Evolutionary conservation across 2,329 filamentous ascomycete species (phyloP).

Genomic region (Hansfordia pulvinata): DNA sequence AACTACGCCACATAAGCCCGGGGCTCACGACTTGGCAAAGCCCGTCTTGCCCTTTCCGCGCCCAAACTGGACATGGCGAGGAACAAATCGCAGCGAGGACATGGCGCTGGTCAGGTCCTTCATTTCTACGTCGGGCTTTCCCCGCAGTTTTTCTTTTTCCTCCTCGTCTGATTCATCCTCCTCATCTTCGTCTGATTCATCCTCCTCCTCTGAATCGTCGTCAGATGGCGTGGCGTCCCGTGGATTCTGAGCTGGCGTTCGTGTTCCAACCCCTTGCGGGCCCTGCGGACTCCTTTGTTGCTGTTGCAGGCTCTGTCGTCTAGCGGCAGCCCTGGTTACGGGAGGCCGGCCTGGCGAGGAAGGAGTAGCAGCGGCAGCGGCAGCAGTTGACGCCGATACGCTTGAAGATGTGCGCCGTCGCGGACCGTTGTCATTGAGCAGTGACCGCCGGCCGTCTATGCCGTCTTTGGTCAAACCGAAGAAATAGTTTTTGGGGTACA

Average conservation of each 20-base stretch:
- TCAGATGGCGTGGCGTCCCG: background rate
- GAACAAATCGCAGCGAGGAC: constrained; percentile 60
- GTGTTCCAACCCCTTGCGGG: too few relatives aligned
- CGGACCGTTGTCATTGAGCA: constrained; percentile 50
- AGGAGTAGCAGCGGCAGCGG: too few relatives aligned
- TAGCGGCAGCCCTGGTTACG: constrained; percentile 10
- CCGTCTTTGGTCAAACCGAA: constrained; percentile 78
- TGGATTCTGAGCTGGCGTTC: too few relatives aligned
- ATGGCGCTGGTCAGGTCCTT: constrained; percentile 52
- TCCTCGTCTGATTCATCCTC: too few relatives aligned
- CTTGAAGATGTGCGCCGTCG: constrained; percentile 34
- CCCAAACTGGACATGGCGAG: constrained; percentile 52
- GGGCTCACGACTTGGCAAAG: constrained; percentile 30
- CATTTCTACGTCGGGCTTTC: constrained; percentile 36
- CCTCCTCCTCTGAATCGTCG: constrained; percentile 1
- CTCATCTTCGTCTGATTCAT: constrained; percentile 7
- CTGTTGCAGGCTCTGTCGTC: constrained; percentile 15
- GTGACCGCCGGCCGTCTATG: constrained; percentile 71
- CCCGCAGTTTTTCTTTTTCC: constrained; percentile 6
- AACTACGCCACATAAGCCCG: too few relatives aligned
- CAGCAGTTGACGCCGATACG: too few relatives aligned
- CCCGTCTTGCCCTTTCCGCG: constrained; percentile 37
- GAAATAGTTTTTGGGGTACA: constrained; percentile 80
- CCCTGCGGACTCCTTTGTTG: constrained; percentile 4
- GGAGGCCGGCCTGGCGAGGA: too few relatives aligned